Percentiles rank a stretch among this genome's conserved stretches.
Conservation (phyloP, 345 rosid genomes). For the Erysimum cheiranthoides region DNA sequence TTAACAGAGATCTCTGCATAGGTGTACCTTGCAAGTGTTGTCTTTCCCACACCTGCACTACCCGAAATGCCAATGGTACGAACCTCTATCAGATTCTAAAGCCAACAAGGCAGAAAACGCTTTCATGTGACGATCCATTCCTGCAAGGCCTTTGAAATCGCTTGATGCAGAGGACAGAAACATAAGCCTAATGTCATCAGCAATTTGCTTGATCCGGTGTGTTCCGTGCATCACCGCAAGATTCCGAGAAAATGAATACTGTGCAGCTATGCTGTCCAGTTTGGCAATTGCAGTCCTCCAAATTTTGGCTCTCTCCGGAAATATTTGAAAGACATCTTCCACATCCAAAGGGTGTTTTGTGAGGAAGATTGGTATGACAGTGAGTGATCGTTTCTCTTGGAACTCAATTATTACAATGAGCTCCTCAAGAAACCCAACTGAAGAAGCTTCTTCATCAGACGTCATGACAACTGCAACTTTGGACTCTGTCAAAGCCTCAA, state of each 20-base stretch:
- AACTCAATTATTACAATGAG: conserved; percentile 3
- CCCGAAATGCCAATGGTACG: conserved; percentile 22
- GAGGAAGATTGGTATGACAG: conserved; percentile 19
- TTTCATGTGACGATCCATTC: conserved; percentile 15
- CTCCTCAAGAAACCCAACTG: conserved; percentile 23
- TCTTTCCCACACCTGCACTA: background rate
- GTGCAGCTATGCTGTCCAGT: background rate
- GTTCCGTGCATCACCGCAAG: conserved; percentile 1
- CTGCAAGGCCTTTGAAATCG: conserved; percentile 14
- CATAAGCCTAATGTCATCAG: conserved; percentile 15
- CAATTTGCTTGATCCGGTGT: background rate
- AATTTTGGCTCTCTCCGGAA: background rate
- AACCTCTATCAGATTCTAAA: background rate
- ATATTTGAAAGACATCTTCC: background rate
- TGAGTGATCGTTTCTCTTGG: conserved; percentile 14
- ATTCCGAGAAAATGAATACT: conserved; percentile 10
- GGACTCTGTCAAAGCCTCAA: conserved; percentile 14
- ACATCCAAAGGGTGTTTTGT: conserved; percentile 10
- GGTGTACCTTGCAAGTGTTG: conserved; percentile 15
- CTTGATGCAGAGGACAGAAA: conserved; percentile 18
- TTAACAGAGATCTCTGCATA: background rate
- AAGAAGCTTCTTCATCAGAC: background rate
- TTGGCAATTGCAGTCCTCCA: conserved; percentile 22
- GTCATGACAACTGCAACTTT: conserved; percentile 20
- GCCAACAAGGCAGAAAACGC: background rate